Base-by-base conservation (phyloP, 2,329 filamentous ascomycete genomes). In the Talaromyces sp. region DNA sequence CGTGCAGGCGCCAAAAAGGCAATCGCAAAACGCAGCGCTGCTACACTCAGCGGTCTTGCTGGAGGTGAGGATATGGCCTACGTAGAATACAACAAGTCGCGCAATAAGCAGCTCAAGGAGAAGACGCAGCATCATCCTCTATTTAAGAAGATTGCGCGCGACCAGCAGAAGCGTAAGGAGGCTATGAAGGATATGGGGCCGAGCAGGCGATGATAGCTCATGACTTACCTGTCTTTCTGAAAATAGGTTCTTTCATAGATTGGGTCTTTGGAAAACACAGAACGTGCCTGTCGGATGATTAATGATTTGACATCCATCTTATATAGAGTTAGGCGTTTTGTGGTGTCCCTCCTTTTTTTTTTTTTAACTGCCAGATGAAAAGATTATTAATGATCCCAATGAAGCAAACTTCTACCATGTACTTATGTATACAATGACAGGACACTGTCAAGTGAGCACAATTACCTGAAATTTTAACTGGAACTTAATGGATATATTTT, bases 41-140 rank as follows among this genome's bases (percentile, higher is more conserved):
- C 93, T 27, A 92, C 89, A 13, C 83, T 99, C 63, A 90, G 89
- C 60, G 93, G 96, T 71, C 84, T 97, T 64, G 92, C 91, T 63
- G 95, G 95, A 65, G 95, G 93, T 0, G 91, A 96, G 74, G 92
- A 96, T 74, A 98, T 99, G 95, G 93, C 94, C n/a, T 98, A 94
- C 75, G 87, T 92, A 64, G 91, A 94, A 77, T 89, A 91, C 78
- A 92, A 91, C 77, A 90, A 89, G 81, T 88, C 84, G 71, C 83
- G 85, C 69, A 92, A 91, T 73, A 89, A 87, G 79, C 82, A 84
- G 68, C 77, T 89, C 72, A 89, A 88, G 81, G 85, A 87, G 73
- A 86, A 87, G 71, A 81, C 80, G 63, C 80, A 78, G n/a, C 81
- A 84, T 66, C 85, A 85, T 71, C 79, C 84, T 0, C 87, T 90